Base-by-base conservation (phyloP, 148 eudicot species). In the Nepenthes gracilis region DNA sequence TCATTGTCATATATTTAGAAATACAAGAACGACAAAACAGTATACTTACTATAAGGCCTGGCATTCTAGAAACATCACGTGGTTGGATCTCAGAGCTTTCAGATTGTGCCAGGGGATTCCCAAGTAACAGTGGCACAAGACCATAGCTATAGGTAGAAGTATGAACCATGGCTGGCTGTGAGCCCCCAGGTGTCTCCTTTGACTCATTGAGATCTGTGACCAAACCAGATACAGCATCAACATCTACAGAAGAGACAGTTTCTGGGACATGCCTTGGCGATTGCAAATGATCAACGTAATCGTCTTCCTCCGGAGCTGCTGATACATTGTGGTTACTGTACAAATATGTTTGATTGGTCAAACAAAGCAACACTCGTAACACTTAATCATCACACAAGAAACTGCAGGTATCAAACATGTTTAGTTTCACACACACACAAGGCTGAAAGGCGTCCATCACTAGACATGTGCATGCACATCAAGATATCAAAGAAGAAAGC, bases 31-130 rank as follows among this genome's bases (percentile, higher is more conserved):
- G 1, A 49, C 36, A 58, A 53, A n/a, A 12, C 47, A 33, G 34
- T 71, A 47, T 64, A 83, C 97, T 80, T 76, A 90, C 97, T 35
- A 82, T 78, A 77, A 82, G 72, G 71, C 75, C 74, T 48, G 94
- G 83, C 66, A 66, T 74, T 40, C 80, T 77, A 67, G 88, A 75
- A 75, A 64, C 73, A 59, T 86, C 91, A 67, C 64, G 86, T 59
- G 68, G 63, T 69, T 82, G 95, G 61, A 78, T 69, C 9, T 90
- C 88, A 1, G 86, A 80, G 82, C 69, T 76, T 70, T 82, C 97
- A 59, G 65, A 66, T 54, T 76, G 76, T 65, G 81, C 70, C 73
- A 78, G 62, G 60, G 83, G 83, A 68, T 69, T 71, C 36, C 84
- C 81, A 49, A 73, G 67, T 64, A 77, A 66, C 14, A 85, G 77